Conservation (phyloP, 2,329 filamentous ascomycete genomes). For the Talaromyces sp. region DNA sequence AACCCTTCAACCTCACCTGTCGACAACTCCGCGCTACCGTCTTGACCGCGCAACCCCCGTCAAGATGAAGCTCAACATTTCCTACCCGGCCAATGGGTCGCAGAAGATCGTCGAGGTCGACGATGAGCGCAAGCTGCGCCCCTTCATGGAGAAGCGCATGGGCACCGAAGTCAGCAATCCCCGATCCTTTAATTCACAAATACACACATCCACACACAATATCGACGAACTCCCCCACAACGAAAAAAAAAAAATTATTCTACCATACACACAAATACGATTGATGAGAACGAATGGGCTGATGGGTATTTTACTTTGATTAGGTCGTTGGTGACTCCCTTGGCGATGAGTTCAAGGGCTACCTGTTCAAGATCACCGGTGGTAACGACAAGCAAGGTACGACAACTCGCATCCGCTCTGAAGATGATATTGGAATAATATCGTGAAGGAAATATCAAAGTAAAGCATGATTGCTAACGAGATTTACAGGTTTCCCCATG, state of each 20-base stretch:
- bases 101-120: conserved; percentile 99
- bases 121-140: conserved; percentile 98
- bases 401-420: conserved; percentile 9
- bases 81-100: conserved; percentile 98
- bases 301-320: conserved; percentile 35
- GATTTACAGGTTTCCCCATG: conserved; percentile 81
- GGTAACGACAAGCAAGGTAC: conserved; percentile 99
- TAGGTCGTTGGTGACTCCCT: conserved; percentile 90
- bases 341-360: conserved; percentile 99
- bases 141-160: conserved; percentile 98
- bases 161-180: conserved; percentile 54
- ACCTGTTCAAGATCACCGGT: conserved; percentile 99
- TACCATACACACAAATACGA: conserved; percentile 11
- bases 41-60: conserved; percentile 53
- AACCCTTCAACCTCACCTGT: conserved; percentile 42
- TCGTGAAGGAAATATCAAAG: background rate
- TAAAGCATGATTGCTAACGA: conserved; percentile 30
- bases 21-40: conserved; percentile 49
- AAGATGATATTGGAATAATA: background rate
- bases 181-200: conserved; percentile 20
- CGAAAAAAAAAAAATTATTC: conserved; percentile 11
- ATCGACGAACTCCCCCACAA: conserved; percentile 1
- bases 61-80: conserved; percentile 78
- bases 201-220: conserved; percentile 13
- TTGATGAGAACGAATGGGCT: conserved; percentile 30